phyloP scores from a whole-genome alignment of 805 yeast species.

The Cyberlindnera maclurae region DNA sequence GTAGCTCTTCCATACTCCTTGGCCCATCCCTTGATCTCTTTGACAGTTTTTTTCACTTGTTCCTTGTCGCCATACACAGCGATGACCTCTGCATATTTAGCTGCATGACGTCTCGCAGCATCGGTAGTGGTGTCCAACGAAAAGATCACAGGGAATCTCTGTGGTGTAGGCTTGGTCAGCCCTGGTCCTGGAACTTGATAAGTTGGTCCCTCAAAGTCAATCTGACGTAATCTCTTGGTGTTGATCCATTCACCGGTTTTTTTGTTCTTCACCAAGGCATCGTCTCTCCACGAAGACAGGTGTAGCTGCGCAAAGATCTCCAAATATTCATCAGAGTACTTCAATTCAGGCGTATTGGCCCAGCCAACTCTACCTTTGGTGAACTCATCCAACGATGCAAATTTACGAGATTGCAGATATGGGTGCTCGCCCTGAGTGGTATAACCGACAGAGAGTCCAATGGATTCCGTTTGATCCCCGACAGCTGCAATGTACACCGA shows the following conservation, averaged over 20 bases:
- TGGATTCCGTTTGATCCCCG: conserved; percentile 25
- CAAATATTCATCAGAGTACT: conserved; percentile 29
- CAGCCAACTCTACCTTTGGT: conserved; percentile 35
- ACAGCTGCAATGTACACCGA: conserved; percentile 32
- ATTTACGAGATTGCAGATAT: conserved; percentile 30
- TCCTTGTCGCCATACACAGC: conserved; percentile 28
- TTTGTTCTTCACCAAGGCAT: conserved; percentile 18
- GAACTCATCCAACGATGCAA: conserved; percentile 34
- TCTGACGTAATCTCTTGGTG: conserved; percentile 29
- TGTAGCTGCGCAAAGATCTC: conserved; percentile 30
- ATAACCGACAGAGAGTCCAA: conserved; percentile 28
- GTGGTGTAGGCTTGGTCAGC: conserved; percentile 35
- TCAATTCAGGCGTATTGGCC: conserved; percentile 28
- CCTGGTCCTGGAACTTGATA: conserved; percentile 27
- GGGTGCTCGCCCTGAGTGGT: conserved; percentile 34
- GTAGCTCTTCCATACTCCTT: conserved; percentile 26
- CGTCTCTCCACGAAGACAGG: conserved; percentile 34
- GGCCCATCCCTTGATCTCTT: conserved; percentile 25
- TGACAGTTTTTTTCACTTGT: conserved; percentile 15
- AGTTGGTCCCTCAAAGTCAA: conserved; percentile 32
- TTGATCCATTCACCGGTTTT: conserved; percentile 26
- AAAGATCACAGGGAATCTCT: conserved; percentile 35
- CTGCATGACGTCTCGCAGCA: conserved; percentile 33
- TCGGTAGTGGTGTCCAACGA: conserved; percentile 35
- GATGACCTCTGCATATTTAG: conserved; percentile 34